Evolutionary conservation across 2,329 filamentous ascomycete genomes (phyloP), one percentile per base, ranked within the genome.

Genomic region (Trichoderma afroharzianum): DNA sequence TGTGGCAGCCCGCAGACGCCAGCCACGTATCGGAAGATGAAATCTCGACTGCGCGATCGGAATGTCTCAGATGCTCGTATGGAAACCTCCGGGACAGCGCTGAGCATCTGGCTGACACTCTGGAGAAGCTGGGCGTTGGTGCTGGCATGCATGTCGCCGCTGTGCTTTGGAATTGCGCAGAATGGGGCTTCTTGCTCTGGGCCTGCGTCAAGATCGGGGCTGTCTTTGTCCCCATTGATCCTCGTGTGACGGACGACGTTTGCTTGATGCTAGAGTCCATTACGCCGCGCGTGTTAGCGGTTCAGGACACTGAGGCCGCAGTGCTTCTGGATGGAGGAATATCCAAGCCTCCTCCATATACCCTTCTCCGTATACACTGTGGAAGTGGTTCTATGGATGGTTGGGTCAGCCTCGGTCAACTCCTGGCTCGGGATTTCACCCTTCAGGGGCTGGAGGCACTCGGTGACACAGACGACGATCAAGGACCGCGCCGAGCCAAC

Each of bases 171-270:
- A 83, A 82, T 71, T 80, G 80, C 61, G 80, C 79, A 5, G 81
- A 83, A 78, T 83, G 81, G 80, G 79, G 73, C 0, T 74, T 83
- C 33, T 77, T 79, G 53, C 79, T 82, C 69, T 83, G 82, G 82
- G 76, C 77, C 3, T 75, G 80, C 1, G 78, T 79, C 26, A 81
- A 76, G 72, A 76, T 83, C 14, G 76, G 75, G 4, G 78, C 81
- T 75, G 62, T 74, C 1, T 82, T 82, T 73, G 76, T 78, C 18
- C 81, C 81, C 8, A 71, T 83, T 18, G 80, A 83, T 59, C 76
- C 79, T 14, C 76, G 75, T 0, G 69, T 71, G 24, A 71, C 74
- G 5, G 74, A 71, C 39, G 78, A 81, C 18, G 63, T 77, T 21
- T 70, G 26, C 6, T 50, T 72, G 15, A 75, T 78, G 61, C 72